A percentile compares a stretch with the other conserved stretches of the same genome.
phyloP scores from a whole-genome alignment of 2,329 filamentous ascomycete species.

The Davidsoniella neocaledoniae region DNA sequence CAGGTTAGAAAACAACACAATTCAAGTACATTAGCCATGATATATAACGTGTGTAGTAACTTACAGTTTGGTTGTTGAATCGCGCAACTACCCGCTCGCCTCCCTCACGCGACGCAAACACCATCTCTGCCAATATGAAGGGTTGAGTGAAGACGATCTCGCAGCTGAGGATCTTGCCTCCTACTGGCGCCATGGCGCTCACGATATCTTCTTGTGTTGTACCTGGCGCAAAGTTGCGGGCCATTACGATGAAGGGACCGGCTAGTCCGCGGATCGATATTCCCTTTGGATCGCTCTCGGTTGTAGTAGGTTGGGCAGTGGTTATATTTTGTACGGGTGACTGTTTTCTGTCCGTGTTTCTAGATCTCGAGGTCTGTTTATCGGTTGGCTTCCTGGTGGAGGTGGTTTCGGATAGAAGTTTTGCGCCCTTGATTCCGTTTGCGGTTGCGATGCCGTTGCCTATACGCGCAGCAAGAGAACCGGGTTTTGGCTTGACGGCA shows the following conservation, averaged over 20 bases:
- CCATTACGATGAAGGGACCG: constrained; percentile 55
- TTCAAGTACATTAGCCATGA: neutral
- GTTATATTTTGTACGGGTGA: too few relatives aligned
- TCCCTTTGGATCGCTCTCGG: constrained; percentile 19
- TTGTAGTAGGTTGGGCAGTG: neutral
- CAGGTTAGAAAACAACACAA: neutral
- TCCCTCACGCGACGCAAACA: constrained; percentile 54
- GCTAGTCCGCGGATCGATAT: constrained; percentile 59
- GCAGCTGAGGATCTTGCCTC: constrained; percentile 51
- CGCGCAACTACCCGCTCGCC: constrained; percentile 58
- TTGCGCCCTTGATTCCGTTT: constrained; percentile 8
- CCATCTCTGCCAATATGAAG: constrained; percentile 61
- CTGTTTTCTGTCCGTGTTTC: neutral
- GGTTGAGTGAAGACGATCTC: constrained; percentile 49
- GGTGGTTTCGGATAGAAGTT: neutral
- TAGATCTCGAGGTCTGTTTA: too few relatives aligned
- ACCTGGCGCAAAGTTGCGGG: constrained; percentile 67
- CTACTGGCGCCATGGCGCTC: constrained; percentile 62
- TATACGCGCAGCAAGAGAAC: constrained; percentile 7
- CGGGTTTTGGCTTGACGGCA: constrained; percentile 3
- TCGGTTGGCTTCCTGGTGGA: neutral
- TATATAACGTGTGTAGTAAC: constrained; percentile 15
- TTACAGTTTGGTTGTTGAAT: constrained; percentile 64
- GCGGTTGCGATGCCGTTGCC: constrained; percentile 5
- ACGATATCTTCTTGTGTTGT: constrained; percentile 72